These are phyloP conservation scores for Fraxinus pennsylvanica DNA, from an alignment of 257 asterid genomes.

Conservation along the genomic window DNA sequence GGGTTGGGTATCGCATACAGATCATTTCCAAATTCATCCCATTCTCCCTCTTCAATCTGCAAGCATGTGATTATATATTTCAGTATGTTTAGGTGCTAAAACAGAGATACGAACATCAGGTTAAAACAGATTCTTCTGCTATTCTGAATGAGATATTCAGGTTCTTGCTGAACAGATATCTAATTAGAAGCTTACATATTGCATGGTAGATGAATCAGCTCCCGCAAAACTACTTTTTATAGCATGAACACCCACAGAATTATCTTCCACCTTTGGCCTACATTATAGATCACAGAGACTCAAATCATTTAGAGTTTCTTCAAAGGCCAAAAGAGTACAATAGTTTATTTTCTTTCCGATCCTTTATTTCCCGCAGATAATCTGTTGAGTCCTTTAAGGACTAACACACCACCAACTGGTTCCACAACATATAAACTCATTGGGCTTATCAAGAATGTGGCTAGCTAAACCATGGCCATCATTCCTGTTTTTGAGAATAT, in stretches of 20 bases:
- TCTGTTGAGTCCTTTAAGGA: constrained; percentile 2
- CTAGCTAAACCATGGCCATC: neutral
- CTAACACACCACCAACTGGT: constrained; percentile 14
- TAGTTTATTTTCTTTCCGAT: neutral
- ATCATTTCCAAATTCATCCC: constrained; percentile 95
- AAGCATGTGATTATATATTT: constrained; percentile 24
- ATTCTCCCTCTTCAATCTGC: constrained; percentile 83
- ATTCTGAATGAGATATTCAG: constrained; percentile 4
- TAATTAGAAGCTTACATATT: constrained; percentile 59
- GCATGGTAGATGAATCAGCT: constrained; percentile 54
- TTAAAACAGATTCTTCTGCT: constrained; percentile 9
- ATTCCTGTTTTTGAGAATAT: no score
- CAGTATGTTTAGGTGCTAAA: neutral
- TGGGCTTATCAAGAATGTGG: constrained; percentile 1
- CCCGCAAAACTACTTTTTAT: constrained; percentile 55
- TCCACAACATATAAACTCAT: constrained; percentile 14
- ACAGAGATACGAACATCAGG: neutral
- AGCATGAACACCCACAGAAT: constrained; percentile 59
- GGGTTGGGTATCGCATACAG: constrained; percentile 78
- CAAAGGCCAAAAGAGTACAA: no score
- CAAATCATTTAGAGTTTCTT: constrained; percentile 20
- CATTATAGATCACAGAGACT: constrained; percentile 38
- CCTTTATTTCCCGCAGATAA: neutral
- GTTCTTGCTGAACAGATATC: constrained; percentile 13
- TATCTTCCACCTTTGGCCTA: constrained; percentile 61